phyloP scores from a whole-genome alignment of 805 yeast genomes.

The Cyberlindnera xylosilytica region DNA sequence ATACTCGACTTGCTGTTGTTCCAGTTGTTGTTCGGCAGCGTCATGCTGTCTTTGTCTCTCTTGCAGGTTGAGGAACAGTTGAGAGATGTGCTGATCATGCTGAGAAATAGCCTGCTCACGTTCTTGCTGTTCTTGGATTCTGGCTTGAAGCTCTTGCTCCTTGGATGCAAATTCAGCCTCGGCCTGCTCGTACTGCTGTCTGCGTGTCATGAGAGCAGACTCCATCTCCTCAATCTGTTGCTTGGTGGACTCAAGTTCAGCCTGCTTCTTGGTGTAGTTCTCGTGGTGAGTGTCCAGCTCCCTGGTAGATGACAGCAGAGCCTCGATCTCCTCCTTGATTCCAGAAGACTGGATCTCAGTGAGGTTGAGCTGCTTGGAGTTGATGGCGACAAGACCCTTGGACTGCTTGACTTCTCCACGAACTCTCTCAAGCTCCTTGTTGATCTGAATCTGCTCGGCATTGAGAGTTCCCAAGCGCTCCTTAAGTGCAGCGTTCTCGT shows the following conservation, averaged over 20 bases:
- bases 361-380: slow-evolving; percentile 66
- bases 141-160: slow-evolving; percentile 31
- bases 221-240: slow-evolving; percentile 35
- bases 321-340: slow-evolving; percentile 40
- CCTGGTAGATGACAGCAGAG: slow-evolving; percentile 28
- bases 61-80: slow-evolving; percentile 33
- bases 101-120: slow-evolving; percentile 35
- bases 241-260: slow-evolving; percentile 29
- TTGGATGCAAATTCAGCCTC: slow-evolving; percentile 18
- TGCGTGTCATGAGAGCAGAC: slow-evolving; percentile 32
- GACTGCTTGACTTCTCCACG: slow-evolving; percentile 58
- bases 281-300: slow-evolving; percentile 39
- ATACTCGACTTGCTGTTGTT: slow-evolving; percentile 35
- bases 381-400: slow-evolving; percentile 59
- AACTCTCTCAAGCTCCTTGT: slow-evolving; percentile 50
- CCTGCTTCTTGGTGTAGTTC: slow-evolving; percentile 34
- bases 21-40: slow-evolving; percentile 38
- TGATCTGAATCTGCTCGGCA: slow-evolving; percentile 60
- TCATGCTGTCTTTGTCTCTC: slow-evolving; percentile 36
- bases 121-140: slow-evolving; percentile 33
- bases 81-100: slow-evolving; percentile 35
- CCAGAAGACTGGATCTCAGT: slow-evolving; percentile 47
- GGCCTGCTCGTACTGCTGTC: slow-evolving; percentile 20
- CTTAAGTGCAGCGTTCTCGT: slow-evolving; percentile 59
- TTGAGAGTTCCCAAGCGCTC: slow-evolving; percentile 66